Evolutionary conservation across 805 yeast genomes (phyloP), one percentile per base, ranked within the genome.

Genomic region (Starmerella scarabaei): DNA sequence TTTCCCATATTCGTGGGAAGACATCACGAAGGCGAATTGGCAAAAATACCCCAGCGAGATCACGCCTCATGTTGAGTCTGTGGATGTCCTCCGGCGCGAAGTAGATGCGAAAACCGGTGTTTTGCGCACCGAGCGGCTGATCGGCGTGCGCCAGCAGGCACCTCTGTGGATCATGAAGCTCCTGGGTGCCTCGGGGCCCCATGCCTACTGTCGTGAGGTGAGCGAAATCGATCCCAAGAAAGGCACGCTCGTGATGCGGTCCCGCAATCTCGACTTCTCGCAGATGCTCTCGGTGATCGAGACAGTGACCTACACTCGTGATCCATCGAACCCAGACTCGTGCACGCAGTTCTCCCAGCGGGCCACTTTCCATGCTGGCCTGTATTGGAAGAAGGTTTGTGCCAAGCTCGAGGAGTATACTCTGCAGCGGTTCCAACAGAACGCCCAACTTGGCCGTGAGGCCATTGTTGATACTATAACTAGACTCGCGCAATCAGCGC

Each of bases 11-110:
- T 73, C 93, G 0, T 88, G 97, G 96, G 93, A 80, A 20, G 84
- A 80, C 52, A 94, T 88, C 20, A 80, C 94, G 0, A 85, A 93
- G 1, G 96, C 97, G 37, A 85, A 86, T 61, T 88, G 98, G 98
- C 75, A 73, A 49, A 88, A 88, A 52, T 88, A 88, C 61, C 98
- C 98, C n/a, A 88, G 91, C 57, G 93, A 85, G 52, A 68, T 78
- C 43, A 77, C 94, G 6, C 72, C 93, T 0, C 98, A 88, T 60
- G 98, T 88, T 8, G 78, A 83, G 21, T 91, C 91, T 1, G 97
- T 91, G 16, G 98, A 88, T 57, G 83, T 84, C 1, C 60, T 88
- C 24, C 67, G 80, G 43, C 68, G 97, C 47, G 84, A 77, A 51
- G 54, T 84, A 17, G 71, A 74, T 50, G 61, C 67, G 1, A 61